Base-by-base conservation (phyloP, 2,329 filamentous ascomycete species). In the Orbilia brochopaga region DNA sequence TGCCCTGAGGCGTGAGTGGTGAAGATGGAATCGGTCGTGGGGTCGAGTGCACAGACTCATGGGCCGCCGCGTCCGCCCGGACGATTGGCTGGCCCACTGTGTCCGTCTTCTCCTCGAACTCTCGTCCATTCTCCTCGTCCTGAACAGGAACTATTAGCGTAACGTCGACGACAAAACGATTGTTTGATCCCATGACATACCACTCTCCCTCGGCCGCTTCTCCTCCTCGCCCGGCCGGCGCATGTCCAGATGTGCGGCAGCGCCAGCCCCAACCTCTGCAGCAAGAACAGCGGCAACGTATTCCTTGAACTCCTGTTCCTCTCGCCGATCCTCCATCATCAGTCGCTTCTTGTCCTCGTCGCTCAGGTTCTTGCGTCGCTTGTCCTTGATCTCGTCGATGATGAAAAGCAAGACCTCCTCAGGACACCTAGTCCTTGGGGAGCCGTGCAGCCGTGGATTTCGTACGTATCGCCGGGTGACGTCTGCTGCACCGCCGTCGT, bases 351-450 rank as follows among this genome's bases (percentile, higher is more conserved):
- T 88, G 76, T 95, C 88, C 17, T 93, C 88, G 82, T 97, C 96
- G 79, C 85, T 84, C 84, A 96, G 86, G 80, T 95, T 92, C 77
- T 87, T 85, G 57, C 94, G 88, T 77, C 93, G 89, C 77, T 93
- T 86, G 73, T 87, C 86, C 77, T 90, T 90, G 78, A 99, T 94
- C 81, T 97, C 94, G 76, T 92, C 88, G 81, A 94, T 89, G 74
- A 97, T 91, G 82, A 92, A 92, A 15, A 96, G 85, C 73, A 97
- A 84, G 4, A 96, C 93, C 74, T 94, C 90, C 79, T 99, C 94
- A 0, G 93, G 87, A 75, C 90, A 92, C 76, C 87, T 86, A 75
- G 84, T 91, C 74, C 94, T 88, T 74, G 90, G 87, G n/a, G 85
- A 82, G 35, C 90, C 88, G 76, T 90, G 85, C 75, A 88, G 87